Percentiles rank a stretch among this genome's conserved stretches.
Evolutionary conservation across 176 grass and related monocot species (phyloP).

Genomic region (Musa acuminata): DNA sequence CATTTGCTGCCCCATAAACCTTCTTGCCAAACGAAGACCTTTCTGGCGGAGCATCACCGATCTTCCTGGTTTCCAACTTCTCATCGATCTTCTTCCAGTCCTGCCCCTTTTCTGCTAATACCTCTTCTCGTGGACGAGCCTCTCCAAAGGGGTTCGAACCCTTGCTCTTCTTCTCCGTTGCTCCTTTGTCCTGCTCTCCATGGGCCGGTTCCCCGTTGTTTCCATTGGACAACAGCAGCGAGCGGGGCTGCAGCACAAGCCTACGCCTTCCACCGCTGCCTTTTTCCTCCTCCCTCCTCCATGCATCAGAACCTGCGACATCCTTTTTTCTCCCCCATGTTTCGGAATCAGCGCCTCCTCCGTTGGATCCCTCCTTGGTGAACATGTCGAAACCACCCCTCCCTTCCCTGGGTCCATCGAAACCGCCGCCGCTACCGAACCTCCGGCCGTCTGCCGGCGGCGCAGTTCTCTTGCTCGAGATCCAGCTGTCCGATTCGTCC

Average conservation of each 20-base stretch:
- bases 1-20: conserved; percentile 30
- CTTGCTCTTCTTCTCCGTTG: not conserved
- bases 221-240: conserved; percentile 19
- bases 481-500: conserved; percentile 43
- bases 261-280: conserved; percentile 22
- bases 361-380: conserved; percentile 18
- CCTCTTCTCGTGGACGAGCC: conserved; percentile 7
- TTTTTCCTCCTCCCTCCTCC: conserved; percentile 39
- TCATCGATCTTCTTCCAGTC: conserved; percentile 1
- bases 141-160: conserved; percentile 1
- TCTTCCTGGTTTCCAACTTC: conserved; percentile 43
- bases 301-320: conserved; percentile 23
- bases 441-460: conserved; percentile 12
- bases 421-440: conserved; percentile 2
- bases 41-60: conserved; percentile 23
- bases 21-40: conserved; percentile 29
- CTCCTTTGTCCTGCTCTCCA: not conserved
- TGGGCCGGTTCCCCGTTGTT: conserved; percentile 12
- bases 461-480: conserved; percentile 19
- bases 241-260: conserved; percentile 48
- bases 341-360: conserved; percentile 31
- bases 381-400: conserved; percentile 19
- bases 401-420: not conserved
- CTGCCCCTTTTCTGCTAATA: not conserved
- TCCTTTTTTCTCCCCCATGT: conserved; percentile 28